These are phyloP conservation scores for Rhizophagus sp. DNA, from an alignment of 192 early-diverging fungal genomes.

Conservation along the genomic window DNA sequence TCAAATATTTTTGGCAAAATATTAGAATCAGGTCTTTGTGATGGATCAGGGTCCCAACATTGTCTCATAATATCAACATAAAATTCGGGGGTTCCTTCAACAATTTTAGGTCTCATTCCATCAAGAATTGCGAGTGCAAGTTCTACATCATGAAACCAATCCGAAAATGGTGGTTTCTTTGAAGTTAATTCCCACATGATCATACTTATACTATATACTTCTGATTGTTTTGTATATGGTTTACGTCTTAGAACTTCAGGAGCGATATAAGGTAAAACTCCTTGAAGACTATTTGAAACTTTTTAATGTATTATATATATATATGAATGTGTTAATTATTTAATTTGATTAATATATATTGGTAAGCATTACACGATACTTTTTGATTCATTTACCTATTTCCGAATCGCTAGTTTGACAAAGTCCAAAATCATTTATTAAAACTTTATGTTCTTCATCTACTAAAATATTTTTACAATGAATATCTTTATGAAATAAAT, in stretches of 20 bases:
- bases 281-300: slow-evolving; percentile 3
- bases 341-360: neutral
- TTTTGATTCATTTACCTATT: slow-evolving; percentile 28
- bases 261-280: slow-evolving; percentile 44
- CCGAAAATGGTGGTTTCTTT: slow-evolving; percentile 34
- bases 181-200: slow-evolving; percentile 48
- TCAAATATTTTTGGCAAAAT: slow-evolving; percentile 40
- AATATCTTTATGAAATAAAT: neutral
- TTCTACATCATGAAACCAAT: neutral
- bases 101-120: slow-evolving; percentile 2
- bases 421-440: slow-evolving; percentile 39
- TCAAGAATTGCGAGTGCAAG: neutral
- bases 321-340: neutral
- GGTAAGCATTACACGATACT: neutral
- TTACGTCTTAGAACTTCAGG: slow-evolving; percentile 37
- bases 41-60: slow-evolving; percentile 18
- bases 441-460: neutral
- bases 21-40: slow-evolving; percentile 3
- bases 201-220: slow-evolving; percentile 43
- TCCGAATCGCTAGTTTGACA: slow-evolving; percentile 36
- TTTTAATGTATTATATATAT: neutral
- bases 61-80: neutral
- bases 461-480: slow-evolving; percentile 17
- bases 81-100: neutral
- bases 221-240: slow-evolving; percentile 38